Conservation (phyloP, 1,139 yeast species). For the Suhomyces taliae region DNA sequence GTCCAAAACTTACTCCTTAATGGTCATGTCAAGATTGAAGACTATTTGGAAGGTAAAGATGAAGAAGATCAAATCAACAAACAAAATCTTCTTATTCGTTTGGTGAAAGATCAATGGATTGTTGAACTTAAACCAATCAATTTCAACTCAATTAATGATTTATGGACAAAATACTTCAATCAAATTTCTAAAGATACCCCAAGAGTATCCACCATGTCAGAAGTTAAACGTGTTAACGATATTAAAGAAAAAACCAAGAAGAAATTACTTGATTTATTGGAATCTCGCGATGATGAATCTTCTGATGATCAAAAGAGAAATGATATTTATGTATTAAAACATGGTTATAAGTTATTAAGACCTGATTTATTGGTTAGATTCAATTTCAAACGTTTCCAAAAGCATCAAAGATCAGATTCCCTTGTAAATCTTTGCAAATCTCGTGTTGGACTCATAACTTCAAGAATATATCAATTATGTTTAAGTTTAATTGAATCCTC, state of each 20-base stretch:
- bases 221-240: constrained; percentile 62
- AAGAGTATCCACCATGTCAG: constrained; percentile 51
- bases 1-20: constrained; percentile 65
- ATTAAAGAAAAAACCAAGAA: constrained; percentile 62
- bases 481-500: constrained; percentile 59
- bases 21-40: constrained; percentile 66
- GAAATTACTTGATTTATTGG: constrained; percentile 39
- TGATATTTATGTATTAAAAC: constrained; percentile 33
- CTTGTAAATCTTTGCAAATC: constrained; percentile 63
- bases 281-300: constrained; percentile 22
- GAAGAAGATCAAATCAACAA: constrained; percentile 24
- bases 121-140: constrained; percentile 32
- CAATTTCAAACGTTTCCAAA: constrained; percentile 66
- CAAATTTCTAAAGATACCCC: constrained; percentile 53
- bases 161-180: constrained; percentile 56
- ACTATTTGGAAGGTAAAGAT: constrained; percentile 49
- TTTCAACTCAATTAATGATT: constrained; percentile 50
- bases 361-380: constrained; percentile 57
- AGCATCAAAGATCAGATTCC: constrained; percentile 63
- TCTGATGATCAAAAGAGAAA: constrained; percentile 13
- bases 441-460: constrained; percentile 68
- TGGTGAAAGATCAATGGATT: constrained; percentile 63
- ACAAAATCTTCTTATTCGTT: constrained; percentile 39
- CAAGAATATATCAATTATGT: constrained; percentile 62
- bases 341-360: constrained; percentile 44